These are phyloP conservation scores for Thalassiosira exigua DNA, from an alignment of 352 stramenopile species.

Conservation along the genomic window DNA sequence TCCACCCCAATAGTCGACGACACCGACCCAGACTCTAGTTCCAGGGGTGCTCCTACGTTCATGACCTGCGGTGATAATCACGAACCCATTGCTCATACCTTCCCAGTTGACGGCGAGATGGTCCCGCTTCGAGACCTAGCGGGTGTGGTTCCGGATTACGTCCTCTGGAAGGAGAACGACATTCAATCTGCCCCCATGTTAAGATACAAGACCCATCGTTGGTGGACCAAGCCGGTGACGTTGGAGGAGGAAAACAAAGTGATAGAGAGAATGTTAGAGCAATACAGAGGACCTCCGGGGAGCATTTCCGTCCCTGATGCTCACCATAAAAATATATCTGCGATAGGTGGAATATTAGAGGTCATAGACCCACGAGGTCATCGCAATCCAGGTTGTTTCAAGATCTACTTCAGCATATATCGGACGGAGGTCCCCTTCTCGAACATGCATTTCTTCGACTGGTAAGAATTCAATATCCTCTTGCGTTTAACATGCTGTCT, in stretches of 20 bases:
- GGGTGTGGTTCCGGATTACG: slow-evolving; percentile 1
- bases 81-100: slow-evolving; percentile 25
- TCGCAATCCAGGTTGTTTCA: slow-evolving; percentile 8
- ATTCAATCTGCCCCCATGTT: neutral
- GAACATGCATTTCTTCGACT: slow-evolving; percentile 24
- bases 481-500: too few relatives aligned
- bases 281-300: neutral
- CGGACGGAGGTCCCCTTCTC: slow-evolving; percentile 12
- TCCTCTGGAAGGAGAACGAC: slow-evolving; percentile 15
- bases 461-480: too few relatives aligned
- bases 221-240: slow-evolving; percentile 5
- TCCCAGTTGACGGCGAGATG: slow-evolving; percentile 13
- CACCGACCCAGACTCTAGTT: too few relatives aligned
- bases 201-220: neutral
- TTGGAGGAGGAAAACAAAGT: neutral
- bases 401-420: slow-evolving; percentile 11
- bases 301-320: neutral
- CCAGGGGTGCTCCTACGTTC: too few relatives aligned
- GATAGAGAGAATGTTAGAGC: neutral
- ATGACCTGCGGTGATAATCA: slow-evolving; percentile 11
- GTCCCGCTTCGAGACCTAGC: slow-evolving; percentile 5
- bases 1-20: slow-evolving; percentile 2
- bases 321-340: neutral
- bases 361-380: slow-evolving; percentile 9
- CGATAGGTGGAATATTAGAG: neutral